These are phyloP conservation scores for Claviceps purpurea DNA, from an alignment of 2,329 filamentous ascomycete species.

Conservation along the genomic window DNA sequence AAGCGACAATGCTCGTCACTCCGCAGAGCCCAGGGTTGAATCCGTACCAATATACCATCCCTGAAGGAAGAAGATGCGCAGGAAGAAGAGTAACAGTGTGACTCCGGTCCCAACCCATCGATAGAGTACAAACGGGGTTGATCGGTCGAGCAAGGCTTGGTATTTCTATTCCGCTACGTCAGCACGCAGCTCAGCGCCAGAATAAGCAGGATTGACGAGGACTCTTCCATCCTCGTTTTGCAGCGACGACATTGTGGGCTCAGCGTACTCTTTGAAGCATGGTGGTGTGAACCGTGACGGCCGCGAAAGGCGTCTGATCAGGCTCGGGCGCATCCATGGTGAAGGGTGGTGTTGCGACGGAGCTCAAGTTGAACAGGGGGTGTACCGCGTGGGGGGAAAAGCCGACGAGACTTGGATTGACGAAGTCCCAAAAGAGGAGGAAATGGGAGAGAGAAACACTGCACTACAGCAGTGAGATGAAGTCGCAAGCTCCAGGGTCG, in stretches of 20 bases:
- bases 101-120: slow-evolving; percentile 78
- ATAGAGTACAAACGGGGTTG: slow-evolving; percentile 78
- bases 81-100: slow-evolving; percentile 66
- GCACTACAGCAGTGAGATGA: not conserved
- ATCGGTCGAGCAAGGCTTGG: slow-evolving; percentile 87
- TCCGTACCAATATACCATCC: slow-evolving; percentile 92
- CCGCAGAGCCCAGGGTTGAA: too few species aligned
- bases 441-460: not conserved
- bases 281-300: slow-evolving; percentile 75
- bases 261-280: slow-evolving; percentile 54
- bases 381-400: not conserved
- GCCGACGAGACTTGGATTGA: not conserved
- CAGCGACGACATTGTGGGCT: not conserved
- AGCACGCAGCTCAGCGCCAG: not conserved
- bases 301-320: slow-evolving; percentile 82
- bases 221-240: not conserved
- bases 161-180: slow-evolving; percentile 51
- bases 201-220: not conserved
- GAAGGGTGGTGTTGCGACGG: not conserved
- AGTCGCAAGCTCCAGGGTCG: not conserved
- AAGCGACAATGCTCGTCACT: not conserved
- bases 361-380: not conserved
- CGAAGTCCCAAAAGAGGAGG: not conserved
- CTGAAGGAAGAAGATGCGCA: slow-evolving; percentile 81
- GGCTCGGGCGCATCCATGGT: slow-evolving; percentile 77